Evolutionary conservation across 1,284 basidiomycete genomes (phyloP), one percentile per base, ranked within the genome.

Genomic region (Ustanciosporium gigantosporum): DNA sequence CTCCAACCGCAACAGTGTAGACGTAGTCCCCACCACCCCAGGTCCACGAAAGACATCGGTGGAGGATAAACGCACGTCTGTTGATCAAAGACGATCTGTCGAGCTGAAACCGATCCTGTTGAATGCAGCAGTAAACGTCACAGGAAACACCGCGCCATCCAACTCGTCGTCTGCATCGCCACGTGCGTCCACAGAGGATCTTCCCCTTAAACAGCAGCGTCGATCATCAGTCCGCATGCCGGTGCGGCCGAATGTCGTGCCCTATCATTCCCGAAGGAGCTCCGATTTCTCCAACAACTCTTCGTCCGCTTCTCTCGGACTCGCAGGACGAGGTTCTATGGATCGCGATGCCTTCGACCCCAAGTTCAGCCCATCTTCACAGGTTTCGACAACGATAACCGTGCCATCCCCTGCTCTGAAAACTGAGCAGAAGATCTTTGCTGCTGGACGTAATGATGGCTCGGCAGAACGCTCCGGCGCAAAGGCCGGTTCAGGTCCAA

Each of bases 81-180:
- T 14, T 4, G 53, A 58, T 9, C 53, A 57, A 41, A 46, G 49
- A 6, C 53, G 60, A 3, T 58, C 53, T 0, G 41, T 64, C 13
- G 60, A 58, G 34, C 49, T 64, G 1, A 38, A 53, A 11, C 60
- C 60, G 1, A 64, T 64, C 22, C 32, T 64, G 27, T 43, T 64
- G 16, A 52, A 58, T 31, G 31, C 52, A 5, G 27, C 45, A 3
- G 32, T 9, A 9, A 29, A n/a, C n/a, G 27, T 29, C n/a, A 9
- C 27, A n/a, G n/a, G 11, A 11, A n/a, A 29, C 9, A 29, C 11
- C 27, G 27, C 27, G n/a, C 9, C 9, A n/a, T 29, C 27, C 27
- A n/a, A n/a, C n/a, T n/a, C n/a, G n/a, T n/a, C n/a, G n/a, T 29
- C 27, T 29, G 27, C 27, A 19, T 35, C 32, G 17, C 9, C 32